Percentiles rank a stretch among this genome's conserved stretches.
Evolutionary conservation across 2,329 filamentous ascomycete species (phyloP).

Genomic region (Geoglossum cookeanum): DNA sequence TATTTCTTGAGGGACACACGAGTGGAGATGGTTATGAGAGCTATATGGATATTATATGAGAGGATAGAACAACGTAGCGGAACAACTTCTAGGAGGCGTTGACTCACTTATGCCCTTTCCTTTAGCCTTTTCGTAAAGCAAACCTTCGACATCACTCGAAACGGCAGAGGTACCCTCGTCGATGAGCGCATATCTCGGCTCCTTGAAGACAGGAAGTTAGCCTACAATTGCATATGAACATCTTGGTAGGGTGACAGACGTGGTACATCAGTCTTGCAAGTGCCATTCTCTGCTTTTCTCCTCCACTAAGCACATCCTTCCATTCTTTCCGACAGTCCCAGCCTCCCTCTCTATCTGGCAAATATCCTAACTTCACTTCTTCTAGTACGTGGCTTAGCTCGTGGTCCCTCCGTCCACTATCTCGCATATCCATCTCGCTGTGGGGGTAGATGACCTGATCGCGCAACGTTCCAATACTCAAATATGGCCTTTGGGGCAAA

Average conservation of each 20-base stretch:
- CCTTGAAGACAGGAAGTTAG: slow-evolving; percentile 17
- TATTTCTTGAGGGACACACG: slow-evolving; percentile 89
- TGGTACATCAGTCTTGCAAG: slow-evolving; percentile 86
- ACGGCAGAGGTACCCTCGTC: slow-evolving; percentile 94
- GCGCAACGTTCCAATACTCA: slow-evolving; percentile 77
- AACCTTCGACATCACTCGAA: slow-evolving; percentile 79
- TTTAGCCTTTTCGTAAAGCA: slow-evolving; percentile 86
- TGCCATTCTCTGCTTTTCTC: slow-evolving; percentile 90
- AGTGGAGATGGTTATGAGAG: slow-evolving; percentile 88
- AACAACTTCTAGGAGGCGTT: slow-evolving; percentile 1
- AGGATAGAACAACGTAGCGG: not conserved
- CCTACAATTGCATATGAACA: not conserved
- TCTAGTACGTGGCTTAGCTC: slow-evolving; percentile 65
- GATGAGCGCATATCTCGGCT: slow-evolving; percentile 82
- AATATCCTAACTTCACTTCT: slow-evolving; percentile 68
- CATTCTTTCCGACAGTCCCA: slow-evolving; percentile 96
- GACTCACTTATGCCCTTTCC: slow-evolving; percentile 76
- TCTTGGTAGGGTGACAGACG: slow-evolving; percentile 5
- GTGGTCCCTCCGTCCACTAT: slow-evolving; percentile 55
- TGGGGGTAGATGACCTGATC: slow-evolving; percentile 98
- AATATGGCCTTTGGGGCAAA: slow-evolving; percentile 79
- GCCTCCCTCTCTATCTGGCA: slow-evolving; percentile 80
- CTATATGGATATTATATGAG: slow-evolving; percentile 21
- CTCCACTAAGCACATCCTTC: slow-evolving; percentile 94
- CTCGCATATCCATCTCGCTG: slow-evolving; percentile 82